Evolutionary conservation across 164 flowering plant genomes (phyloP).

Genomic region (Houttuynia cordata): DNA sequence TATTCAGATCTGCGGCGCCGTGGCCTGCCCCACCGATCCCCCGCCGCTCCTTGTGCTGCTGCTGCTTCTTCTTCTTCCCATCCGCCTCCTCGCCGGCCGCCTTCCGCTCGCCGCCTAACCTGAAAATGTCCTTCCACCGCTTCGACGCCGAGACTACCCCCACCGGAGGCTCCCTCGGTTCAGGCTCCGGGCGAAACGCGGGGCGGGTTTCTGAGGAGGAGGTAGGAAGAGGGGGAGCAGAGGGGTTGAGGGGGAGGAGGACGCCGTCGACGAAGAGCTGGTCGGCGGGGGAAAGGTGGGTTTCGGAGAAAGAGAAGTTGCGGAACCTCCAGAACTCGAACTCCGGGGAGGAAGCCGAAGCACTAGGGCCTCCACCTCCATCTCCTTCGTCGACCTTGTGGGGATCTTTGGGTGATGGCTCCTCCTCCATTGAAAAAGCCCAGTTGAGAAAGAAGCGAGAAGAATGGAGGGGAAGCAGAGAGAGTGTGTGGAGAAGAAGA

Average conservation of each 20-base stretch:
- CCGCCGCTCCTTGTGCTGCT: slow-evolving; percentile 26
- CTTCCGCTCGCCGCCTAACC: slow-evolving; percentile 8
- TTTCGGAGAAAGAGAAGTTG: slow-evolving; percentile 44
- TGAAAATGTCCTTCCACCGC: slow-evolving; percentile 67
- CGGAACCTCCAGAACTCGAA: slow-evolving; percentile 81
- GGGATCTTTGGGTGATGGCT: too few relatives aligned
- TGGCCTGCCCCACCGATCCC: slow-evolving; percentile 8
- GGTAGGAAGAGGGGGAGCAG: slow-evolving; percentile 15
- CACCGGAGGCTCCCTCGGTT: slow-evolving; percentile 1
- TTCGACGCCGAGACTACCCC: slow-evolving; percentile 27
- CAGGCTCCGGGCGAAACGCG: background rate
- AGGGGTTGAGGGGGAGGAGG: slow-evolving; percentile 57
- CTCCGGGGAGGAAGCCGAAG: slow-evolving; percentile 44
- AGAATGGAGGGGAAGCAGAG: too few relatives aligned
- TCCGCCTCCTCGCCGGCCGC: slow-evolving; percentile 12
- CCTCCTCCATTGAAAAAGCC: too few relatives aligned
- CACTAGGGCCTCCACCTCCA: too few relatives aligned
- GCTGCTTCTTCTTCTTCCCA: slow-evolving; percentile 20
- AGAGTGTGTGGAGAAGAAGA: too few relatives aligned
- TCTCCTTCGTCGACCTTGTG: too few relatives aligned
- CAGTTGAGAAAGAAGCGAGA: too few relatives aligned
- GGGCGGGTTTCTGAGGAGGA: background rate
- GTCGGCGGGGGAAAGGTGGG: slow-evolving; percentile 62
- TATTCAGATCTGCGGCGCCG: slow-evolving; percentile 54
- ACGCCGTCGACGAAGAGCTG: slow-evolving; percentile 71